phyloP scores from a whole-genome alignment of 352 stramenopile genomes.

The Globisporangium yorkense region DNA sequence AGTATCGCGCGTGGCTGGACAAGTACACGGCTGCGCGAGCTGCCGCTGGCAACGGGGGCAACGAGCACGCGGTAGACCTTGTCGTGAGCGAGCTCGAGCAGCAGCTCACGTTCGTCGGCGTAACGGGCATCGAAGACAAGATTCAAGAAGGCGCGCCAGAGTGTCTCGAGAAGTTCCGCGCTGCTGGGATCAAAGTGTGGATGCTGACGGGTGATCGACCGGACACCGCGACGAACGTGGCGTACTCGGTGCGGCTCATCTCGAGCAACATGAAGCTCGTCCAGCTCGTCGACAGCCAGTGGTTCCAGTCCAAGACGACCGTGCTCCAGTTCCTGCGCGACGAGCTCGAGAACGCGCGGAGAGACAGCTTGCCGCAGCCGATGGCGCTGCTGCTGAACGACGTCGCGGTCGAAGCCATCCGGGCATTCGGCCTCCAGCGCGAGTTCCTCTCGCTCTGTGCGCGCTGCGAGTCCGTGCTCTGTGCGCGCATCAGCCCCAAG shows the following conservation, averaged over 20 bases:
- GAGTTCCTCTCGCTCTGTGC: conserved; percentile 44
- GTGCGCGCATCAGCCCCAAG: conserved; percentile 93
- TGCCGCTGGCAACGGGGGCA: conserved; percentile 2
- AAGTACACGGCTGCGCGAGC: conserved; percentile 22
- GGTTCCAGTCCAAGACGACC: conserved; percentile 15
- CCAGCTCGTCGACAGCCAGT: conserved; percentile 26
- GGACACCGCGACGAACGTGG: conserved; percentile 65
- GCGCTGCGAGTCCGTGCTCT: conserved; percentile 93
- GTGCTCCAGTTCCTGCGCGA: conserved; percentile 19
- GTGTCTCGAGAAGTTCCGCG: conserved; percentile 48
- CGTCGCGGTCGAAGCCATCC: conserved; percentile 37
- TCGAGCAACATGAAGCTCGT: conserved; percentile 46
- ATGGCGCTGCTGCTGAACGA: conserved; percentile 47
- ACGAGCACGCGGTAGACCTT: conserved; percentile 25
- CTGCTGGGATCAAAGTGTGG: conserved; percentile 69
- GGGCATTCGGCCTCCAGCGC: conserved; percentile 25
- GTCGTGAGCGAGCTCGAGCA: conserved; percentile 44
- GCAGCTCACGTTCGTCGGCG: conserved; percentile 40
- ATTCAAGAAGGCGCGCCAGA: conserved; percentile 55
- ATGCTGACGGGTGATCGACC: conserved; percentile 65
- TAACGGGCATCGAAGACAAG: conserved; percentile 65
- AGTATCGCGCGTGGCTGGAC: conserved; percentile 48
- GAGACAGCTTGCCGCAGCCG: neutral
- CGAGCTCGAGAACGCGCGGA: conserved; percentile 15
- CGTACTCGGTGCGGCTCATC: conserved; percentile 43